A percentile compares a stretch with the other conserved stretches of the same genome.
Conservation (phyloP, 345 rosid species). For the Populus deltoides region DNA sequence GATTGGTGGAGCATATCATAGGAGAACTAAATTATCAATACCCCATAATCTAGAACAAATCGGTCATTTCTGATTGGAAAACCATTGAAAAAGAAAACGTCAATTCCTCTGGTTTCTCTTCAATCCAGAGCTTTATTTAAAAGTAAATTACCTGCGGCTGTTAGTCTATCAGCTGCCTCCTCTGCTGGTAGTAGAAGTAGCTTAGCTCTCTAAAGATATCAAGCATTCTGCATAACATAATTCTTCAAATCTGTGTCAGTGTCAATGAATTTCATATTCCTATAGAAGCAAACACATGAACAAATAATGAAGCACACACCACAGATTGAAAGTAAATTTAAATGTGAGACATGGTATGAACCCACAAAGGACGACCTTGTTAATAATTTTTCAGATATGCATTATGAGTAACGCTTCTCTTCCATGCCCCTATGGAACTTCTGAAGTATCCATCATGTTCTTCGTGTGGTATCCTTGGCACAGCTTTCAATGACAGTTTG, state of each 20-base stretch:
- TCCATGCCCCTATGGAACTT: background rate
- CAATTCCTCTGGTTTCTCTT: background rate
- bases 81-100: background rate
- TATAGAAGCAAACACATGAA: background rate
- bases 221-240: background rate
- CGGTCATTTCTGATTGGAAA: background rate
- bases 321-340: background rate
- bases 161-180: background rate
- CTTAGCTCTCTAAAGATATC: background rate
- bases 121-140: background rate
- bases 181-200: background rate
- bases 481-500: background rate
- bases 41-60: background rate
- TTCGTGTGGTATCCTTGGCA: background rate
- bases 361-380: background rate
- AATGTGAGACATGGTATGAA: background rate
- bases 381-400: background rate
- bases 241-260: slow-evolving; percentile 9
- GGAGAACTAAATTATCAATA: background rate
- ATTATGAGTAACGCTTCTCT: background rate
- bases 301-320: background rate
- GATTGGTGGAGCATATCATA: background rate
- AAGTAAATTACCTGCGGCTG: background rate
- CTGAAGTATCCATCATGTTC: background rate
- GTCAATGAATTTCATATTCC: background rate